Base-by-base conservation (phyloP, 163 green algal species). In the Scenedesmus sp. region DNA sequence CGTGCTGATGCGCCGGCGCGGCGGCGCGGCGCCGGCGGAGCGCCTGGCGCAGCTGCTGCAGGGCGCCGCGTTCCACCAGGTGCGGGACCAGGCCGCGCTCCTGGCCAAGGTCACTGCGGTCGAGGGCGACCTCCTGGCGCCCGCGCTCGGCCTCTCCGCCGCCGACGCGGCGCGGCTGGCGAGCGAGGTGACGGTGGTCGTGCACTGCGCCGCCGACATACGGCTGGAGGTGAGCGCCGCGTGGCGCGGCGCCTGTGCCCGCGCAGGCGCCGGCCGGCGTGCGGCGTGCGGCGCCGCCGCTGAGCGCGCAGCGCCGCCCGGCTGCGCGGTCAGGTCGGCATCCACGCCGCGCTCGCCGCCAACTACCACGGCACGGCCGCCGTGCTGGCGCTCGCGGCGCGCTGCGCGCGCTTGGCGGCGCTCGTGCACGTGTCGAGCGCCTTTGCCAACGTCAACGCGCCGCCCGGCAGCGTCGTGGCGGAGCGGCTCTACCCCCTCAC, bases 351-450 rank as follows among this genome's bases (percentile, higher is more conserved):
- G 2, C 77, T 95, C 67, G 42, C 15, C 4, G 66, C 79, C 63
- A 95, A 93, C 85, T 93, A 92, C 81, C 26, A 67, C n/a, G 78
- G 85, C 54, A 91, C 86, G 24, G 33, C 69, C 65, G 73, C 31
- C 3, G 26, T 84, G 28, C 60, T 82, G 51, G 36, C 70, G 63
- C 63, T 82, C 36, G 75, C 75, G 13, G 42, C 34, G 2, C 5
- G 15, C 50, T 71, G 63, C 53, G 29, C 63, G 54, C 63, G 70
- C 28, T 44, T 83, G 54, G 22, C 22, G 10, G 63, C 45, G 0
- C 50, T 87, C 20, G 66, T 85, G 51, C 83, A 87, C 63, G 71
- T 77, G 53, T 82, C 67, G 47, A 81, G 75, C 57, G 62, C 66
- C 26, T 87, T 70, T 26, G 73, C 70, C 48, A 87, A 87, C 74